Evolutionary conservation across 768 basidiomycete genomes (phyloP).

Genomic region (Asterophora parasitica): DNA sequence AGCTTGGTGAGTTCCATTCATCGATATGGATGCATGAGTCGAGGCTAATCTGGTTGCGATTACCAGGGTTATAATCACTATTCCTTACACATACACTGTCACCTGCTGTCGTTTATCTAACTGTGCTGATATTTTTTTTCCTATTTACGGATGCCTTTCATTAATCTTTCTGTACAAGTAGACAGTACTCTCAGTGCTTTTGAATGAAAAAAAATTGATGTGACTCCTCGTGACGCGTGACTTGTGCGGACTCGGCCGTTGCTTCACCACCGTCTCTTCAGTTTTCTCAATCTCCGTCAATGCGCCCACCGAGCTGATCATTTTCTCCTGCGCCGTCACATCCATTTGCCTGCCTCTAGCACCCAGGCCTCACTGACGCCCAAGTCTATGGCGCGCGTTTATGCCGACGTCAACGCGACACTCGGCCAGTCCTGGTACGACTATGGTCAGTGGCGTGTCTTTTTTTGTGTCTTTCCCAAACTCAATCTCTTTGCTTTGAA

Average conservation of each 20-base stretch:
- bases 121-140: slow-evolving; percentile 1
- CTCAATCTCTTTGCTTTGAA: neutral
- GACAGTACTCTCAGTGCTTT: too few relatives aligned
- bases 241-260: neutral
- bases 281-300: slow-evolving; percentile 14
- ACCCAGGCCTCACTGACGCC: slow-evolving; percentile 8
- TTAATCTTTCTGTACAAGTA: slow-evolving; percentile 4
- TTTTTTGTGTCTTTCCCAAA: neutral
- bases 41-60: neutral
- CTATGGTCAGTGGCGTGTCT: slow-evolving; percentile 40
- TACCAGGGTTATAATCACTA: neutral
- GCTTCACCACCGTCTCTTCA: slow-evolving; percentile 8
- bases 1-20: neutral
- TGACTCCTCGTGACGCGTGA: slow-evolving; percentile 3
- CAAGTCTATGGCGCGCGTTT: slow-evolving; percentile 42
- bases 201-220: too few relatives aligned
- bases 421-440: slow-evolving; percentile 60
- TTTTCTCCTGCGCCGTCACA: slow-evolving; percentile 5
- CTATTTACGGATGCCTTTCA: neutral
- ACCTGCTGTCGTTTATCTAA: slow-evolving; percentile 3
- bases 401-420: slow-evolving; percentile 53
- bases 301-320: slow-evolving; percentile 17
- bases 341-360: slow-evolving; percentile 4
- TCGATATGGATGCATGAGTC: neutral
- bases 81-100: slow-evolving; percentile 6